Conservation (phyloP, 176 grass and related monocot species). For the Triticum aestivum region DNA sequence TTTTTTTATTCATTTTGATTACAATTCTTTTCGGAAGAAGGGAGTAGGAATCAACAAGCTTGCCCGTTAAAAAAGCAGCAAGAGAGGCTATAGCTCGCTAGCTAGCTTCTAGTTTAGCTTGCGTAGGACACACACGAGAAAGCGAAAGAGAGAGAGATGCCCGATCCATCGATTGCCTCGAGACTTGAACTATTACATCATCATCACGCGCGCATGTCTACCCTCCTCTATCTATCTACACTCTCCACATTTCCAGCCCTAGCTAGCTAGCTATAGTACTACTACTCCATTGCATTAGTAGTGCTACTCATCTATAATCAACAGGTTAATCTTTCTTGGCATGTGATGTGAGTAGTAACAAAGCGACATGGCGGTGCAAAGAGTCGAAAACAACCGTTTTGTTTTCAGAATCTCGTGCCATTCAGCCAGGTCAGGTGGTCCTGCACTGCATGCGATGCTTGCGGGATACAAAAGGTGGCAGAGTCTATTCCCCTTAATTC, state of each 20-base stretch:
- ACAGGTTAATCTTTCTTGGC: background rate
- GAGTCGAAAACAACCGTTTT: too few relatives aligned
- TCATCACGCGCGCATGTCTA: constrained; percentile 21
- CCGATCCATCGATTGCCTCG: constrained; percentile 17
- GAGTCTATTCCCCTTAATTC: constrained; percentile 26
- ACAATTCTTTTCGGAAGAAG: too few relatives aligned
- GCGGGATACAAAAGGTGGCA: background rate
- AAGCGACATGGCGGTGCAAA: too few relatives aligned
- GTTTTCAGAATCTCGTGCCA: too few relatives aligned
- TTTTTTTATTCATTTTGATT: too few relatives aligned
- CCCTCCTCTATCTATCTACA: background rate
- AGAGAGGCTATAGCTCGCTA: background rate
- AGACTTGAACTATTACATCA: constrained; percentile 33
- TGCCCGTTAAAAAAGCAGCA: background rate
- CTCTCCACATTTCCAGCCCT: background rate
- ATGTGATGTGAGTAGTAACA: too few relatives aligned
- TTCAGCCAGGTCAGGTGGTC: too few relatives aligned
- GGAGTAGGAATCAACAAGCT: too few relatives aligned
- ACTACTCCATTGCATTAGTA: background rate
- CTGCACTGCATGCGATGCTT: too few relatives aligned
- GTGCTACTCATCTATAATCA: background rate
- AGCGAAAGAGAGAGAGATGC: background rate
- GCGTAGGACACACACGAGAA: constrained; percentile 6
- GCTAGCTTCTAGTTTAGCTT: background rate
- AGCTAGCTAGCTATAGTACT: background rate